Conservation (phyloP, 768 basidiomycete species). For the Suillus brevipes region DNA sequence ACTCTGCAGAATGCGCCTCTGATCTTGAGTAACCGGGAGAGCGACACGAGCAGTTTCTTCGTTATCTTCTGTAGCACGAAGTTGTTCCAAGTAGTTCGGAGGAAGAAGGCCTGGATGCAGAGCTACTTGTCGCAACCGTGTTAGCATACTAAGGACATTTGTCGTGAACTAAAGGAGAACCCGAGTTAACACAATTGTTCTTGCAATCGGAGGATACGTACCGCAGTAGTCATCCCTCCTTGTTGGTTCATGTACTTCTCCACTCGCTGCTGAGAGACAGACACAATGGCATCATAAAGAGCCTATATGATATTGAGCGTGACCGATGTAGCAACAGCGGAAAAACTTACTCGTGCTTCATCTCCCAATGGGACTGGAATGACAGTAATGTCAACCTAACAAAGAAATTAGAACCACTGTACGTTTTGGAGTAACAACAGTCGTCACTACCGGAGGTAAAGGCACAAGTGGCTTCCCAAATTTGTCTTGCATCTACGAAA, state of each 20-base stretch:
- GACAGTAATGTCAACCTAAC: constrained; percentile 74
- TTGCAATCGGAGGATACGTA: constrained; percentile 23
- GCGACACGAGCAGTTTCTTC: constrained; percentile 22
- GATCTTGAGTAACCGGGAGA: constrained; percentile 50
- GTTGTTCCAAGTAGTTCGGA: constrained; percentile 63
- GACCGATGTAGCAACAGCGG: background rate
- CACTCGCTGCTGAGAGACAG: constrained; percentile 61
- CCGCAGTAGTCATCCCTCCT: constrained; percentile 43
- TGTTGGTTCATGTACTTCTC: constrained; percentile 48
- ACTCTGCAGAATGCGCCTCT: constrained; percentile 56
- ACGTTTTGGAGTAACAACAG: background rate
- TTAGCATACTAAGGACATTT: constrained; percentile 79
- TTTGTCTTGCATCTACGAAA: constrained; percentile 75
- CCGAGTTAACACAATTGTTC: constrained; percentile 7
- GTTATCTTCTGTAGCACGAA: constrained; percentile 37
- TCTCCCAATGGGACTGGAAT: constrained; percentile 65
- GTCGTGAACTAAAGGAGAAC: constrained; percentile 51
- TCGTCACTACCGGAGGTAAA: constrained; percentile 60
- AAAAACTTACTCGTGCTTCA: constrained; percentile 58
- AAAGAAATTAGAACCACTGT: constrained; percentile 10
- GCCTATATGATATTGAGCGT: constrained; percentile 34
- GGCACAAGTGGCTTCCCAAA: constrained; percentile 71
- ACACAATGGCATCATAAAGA: constrained; percentile 71
- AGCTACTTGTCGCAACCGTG: constrained; percentile 79
- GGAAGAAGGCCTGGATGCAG: constrained; percentile 81